Base-by-base conservation (phyloP, 148 eudicot genomes). In the Rhododendron williamsianum region DNA sequence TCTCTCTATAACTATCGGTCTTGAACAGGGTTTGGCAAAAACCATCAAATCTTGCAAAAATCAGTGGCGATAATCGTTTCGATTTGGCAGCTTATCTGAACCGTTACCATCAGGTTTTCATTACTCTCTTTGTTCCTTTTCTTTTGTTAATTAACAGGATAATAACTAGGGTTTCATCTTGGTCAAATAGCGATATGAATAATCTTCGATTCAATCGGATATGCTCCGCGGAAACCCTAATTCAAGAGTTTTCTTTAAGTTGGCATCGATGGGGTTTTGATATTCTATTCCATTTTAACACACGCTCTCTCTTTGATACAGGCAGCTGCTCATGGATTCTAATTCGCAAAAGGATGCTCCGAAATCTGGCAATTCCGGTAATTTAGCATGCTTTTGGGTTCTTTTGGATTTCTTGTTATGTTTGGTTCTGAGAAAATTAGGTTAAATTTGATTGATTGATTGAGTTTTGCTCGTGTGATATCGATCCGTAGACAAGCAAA, bases 291-390 rank as follows among this genome's bases (percentile, higher is more conserved):
- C 56, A 58, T 58, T 58, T 56, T 56, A 56, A 56, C 63, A 18
- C 3, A 16, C 46, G 21, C 49, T 76, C 27, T 81, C 63, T 52
- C 43, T 69, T 33, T 48, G 30, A 9, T 72, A 1, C 36, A 83
- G 38, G 33, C 78, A 67, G 85, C 76, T 82, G n/a, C 19, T 71
- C 41, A 91, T 91, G 92, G 90, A 91, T 81, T 91, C 92, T 15
- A 91, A 91, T 86, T 88, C 89, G 45, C 89, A 86, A 16, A 87
- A 88, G 54, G 86, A 88, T 81, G 72, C 72, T 43, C 87, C 92
- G 5, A 38, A 86, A 49, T 21, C 90, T 2, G 81, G 56, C 30
- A 82, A 76, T 83, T 35, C 90, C 46, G 91, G 92, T 91, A 27
- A 52, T 51, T 41, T 16, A 33, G 82, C 71, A 4, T 80, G 23